Evolutionary conservation across 768 basidiomycete genomes (phyloP).

Genomic region (Kwoniella dejecticola): DNA sequence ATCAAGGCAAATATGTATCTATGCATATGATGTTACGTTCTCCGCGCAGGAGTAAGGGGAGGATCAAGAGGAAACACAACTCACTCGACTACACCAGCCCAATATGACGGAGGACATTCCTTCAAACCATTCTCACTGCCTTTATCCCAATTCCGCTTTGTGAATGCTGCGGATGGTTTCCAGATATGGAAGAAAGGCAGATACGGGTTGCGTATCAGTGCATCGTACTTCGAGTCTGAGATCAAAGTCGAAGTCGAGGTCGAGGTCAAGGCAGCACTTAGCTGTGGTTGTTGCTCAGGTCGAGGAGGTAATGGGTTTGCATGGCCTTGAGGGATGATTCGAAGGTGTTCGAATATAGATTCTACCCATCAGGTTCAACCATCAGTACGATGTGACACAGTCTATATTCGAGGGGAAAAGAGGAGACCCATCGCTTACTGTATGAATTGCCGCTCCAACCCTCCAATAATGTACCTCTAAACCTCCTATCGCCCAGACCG

Average conservation of each 20-base stretch:
- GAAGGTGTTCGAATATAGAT: constrained; percentile 68
- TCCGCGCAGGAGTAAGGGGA: too few species aligned
- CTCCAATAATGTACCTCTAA: constrained; percentile 18
- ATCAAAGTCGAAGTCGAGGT: constrained; percentile 20
- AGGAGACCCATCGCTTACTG: constrained; percentile 20
- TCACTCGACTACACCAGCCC: constrained; percentile 81
- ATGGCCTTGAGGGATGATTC: constrained; percentile 73
- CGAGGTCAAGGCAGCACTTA: too few species aligned
- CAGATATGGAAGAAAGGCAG: constrained; percentile 85
- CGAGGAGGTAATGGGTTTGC: constrained; percentile 57
- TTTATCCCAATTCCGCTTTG: constrained; percentile 49
- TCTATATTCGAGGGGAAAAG: neutral
- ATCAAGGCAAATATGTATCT: too few species aligned
- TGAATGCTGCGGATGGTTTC: constrained; percentile 79
- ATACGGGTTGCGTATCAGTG: constrained; percentile 61
- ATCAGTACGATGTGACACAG: too few species aligned
- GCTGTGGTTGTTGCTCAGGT: constrained; percentile 1
- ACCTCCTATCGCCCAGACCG: constrained; percentile 8
- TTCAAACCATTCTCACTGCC: constrained; percentile 66
- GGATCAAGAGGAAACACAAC: constrained; percentile 48
- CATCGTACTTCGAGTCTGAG: constrained; percentile 24
- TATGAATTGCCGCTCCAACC: constrained; percentile 24
- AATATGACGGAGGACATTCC: constrained; percentile 80
- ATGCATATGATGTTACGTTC: too few species aligned
- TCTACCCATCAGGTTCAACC: constrained; percentile 57